phyloP scores from a whole-genome alignment of 106 monocot species.

The Amphibolis antarctica region DNA sequence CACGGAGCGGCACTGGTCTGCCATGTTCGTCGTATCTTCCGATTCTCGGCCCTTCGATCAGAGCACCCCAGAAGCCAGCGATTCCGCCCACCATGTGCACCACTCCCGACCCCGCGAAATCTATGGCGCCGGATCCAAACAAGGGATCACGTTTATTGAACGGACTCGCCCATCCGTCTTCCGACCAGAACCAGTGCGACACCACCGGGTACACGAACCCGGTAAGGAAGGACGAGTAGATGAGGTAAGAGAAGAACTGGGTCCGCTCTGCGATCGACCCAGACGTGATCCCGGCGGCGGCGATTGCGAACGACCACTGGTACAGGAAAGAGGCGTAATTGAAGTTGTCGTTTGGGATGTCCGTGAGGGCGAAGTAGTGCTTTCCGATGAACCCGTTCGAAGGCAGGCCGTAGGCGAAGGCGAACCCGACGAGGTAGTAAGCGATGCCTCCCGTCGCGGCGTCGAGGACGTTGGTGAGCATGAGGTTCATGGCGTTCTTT shows the following conservation, averaged over 20 bases:
- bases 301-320: conserved; percentile 73
- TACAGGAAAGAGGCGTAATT: conserved; percentile 52
- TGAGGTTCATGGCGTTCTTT: conserved; percentile 93
- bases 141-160: conserved; percentile 2
- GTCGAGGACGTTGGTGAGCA: conserved; percentile 96
- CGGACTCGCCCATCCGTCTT: conserved; percentile 22
- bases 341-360: conserved; percentile 19
- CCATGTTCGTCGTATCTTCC: conserved; percentile 23
- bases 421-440: conserved; percentile 87
- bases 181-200: conserved; percentile 41
- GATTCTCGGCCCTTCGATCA: conserved; percentile 19
- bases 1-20: conserved; percentile 11
- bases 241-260: conserved; percentile 32
- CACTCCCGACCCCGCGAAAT: conserved; percentile 23
- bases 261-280: conserved; percentile 41
- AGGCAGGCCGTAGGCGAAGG: conserved; percentile 42
- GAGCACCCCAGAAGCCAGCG: conserved; percentile 16
- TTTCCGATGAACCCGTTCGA: conserved; percentile 51
- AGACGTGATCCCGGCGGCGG: conserved; percentile 38
- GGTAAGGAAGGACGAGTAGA: conserved; percentile 35
- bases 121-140: conserved; percentile 15
- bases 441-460: conserved; percentile 69
- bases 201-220: conserved; percentile 36
- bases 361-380: conserved; percentile 29
- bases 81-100: conserved; percentile 19